Conservation (phyloP, 2,329 filamentous ascomycete genomes). For the Apiospora marii region DNA sequence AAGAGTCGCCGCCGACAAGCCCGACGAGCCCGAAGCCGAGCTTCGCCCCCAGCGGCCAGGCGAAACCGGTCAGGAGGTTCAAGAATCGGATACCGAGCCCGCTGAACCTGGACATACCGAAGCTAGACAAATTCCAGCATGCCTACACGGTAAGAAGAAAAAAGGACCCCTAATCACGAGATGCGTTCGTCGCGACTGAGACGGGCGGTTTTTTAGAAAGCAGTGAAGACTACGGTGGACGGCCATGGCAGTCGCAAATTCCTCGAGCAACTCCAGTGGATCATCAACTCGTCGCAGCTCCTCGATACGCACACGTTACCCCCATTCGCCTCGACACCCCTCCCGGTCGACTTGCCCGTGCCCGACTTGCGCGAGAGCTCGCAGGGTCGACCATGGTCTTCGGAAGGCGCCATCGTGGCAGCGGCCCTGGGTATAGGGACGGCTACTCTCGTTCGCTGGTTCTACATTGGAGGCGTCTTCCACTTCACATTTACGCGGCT, state of each 20-base stretch:
- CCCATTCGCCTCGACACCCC: constrained; percentile 35
- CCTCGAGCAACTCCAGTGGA: constrained; percentile 44
- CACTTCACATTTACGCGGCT: constrained; percentile 39
- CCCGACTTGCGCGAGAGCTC: neutral
- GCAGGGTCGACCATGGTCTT: constrained; percentile 31
- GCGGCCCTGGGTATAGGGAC: constrained; percentile 40
- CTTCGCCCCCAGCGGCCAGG: constrained; percentile 44
- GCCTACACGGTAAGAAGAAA: constrained; percentile 31
- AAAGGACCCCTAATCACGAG: neutral
- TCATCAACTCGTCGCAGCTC: constrained; percentile 44
- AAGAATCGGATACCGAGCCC: constrained; percentile 38
- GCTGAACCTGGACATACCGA: constrained; percentile 36
- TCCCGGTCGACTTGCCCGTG: constrained; percentile 20
- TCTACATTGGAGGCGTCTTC: constrained; percentile 37
- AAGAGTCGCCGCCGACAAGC: constrained; percentile 39
- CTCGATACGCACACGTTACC: constrained; percentile 31
- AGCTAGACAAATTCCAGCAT: constrained; percentile 38
- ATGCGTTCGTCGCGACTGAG: constrained; percentile 14
- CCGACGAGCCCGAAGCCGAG: constrained; percentile 40
- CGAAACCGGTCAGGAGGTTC: constrained; percentile 42
- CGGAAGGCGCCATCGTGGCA: constrained; percentile 41
- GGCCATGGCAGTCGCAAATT: constrained; percentile 42
- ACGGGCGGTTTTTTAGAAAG: constrained; percentile 31
- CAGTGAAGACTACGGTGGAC: constrained; percentile 44
- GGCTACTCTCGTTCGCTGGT: constrained; percentile 41